Evolutionary conservation across 2,329 filamentous ascomycete species (phyloP), one percentile per base, ranked within the genome.

Genomic region (Epichloe typhina): DNA sequence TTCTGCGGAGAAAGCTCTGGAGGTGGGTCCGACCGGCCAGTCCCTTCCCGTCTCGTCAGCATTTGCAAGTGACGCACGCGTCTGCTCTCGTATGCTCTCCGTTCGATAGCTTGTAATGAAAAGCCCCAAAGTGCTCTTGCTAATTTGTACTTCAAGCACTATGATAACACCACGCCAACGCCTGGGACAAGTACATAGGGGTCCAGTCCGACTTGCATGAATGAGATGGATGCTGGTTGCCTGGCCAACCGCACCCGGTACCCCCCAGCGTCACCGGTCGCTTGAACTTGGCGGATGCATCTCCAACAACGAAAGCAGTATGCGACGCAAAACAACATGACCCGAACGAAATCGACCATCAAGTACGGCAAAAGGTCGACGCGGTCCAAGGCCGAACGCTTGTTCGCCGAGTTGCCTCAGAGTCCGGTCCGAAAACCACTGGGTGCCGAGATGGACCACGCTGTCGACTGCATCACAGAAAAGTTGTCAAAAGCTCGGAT

Each of bases 351-450:
- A 3, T 61, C 68, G 17, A 57, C 67, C 9, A 71, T 73, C 3
- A 74, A 69, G 52, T 80, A 79, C 64, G 77, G 76, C 52, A 77
- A 73, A 53, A 66, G 66, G 43, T 66, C 67, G 33, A 75, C 68
- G 52, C 71, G 71, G 43, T 66, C 72, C 26, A 74, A 68, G 53
- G 66, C 70, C 17, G 69, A 75, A 41, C 67, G 72, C 21, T 62
- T 76, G 43, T 77, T 79, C 55, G 71, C 71, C 19, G 73, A 77
- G 56, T 61, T 79, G 8, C 74, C 75, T 0, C 70, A 71, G 52
- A 77, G 72, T 43, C 76, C 76, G 3, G 54, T 71, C 47, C 70
- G 72, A 46, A 62, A 56, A 43, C 57, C 58, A 39, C 47, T 52
- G 33, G 23, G 42, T 21, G 50, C 45, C 15, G 49, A 41, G 3